Base-by-base conservation (phyloP, 2,329 filamentous ascomycete species). In the Cadophora malorum region DNA sequence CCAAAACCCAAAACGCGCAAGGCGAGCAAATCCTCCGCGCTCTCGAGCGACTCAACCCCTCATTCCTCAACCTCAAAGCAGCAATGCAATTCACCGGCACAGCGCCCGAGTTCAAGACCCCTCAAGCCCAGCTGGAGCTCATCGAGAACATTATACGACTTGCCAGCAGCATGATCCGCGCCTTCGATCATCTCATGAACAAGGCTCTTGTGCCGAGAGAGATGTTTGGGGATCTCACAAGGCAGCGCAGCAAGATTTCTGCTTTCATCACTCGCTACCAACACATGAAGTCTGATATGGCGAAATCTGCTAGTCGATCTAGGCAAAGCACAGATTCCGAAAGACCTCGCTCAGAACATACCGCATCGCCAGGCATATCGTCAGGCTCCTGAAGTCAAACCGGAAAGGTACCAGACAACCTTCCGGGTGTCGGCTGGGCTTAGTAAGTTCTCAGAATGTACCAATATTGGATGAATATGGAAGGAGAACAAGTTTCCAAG, bases 1-100 rank as follows among this genome's bases (percentile, higher is more conserved):
- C 80, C 79, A 28, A 35, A 66, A 21, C 81, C 81, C 52, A 81
- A 82, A 73, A 74, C 7, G 80, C 78, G 0, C 85, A 84, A 73
- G 86, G 84, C 66, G 73, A 78, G 31, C 86, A 88, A 72, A 81
- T 90, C 52, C 74, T 79, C 33, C 73, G 76, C 4, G 87, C 86
- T 19, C 78, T 90, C 23, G 78, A 82, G 19, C 80, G 80, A 21
- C 78, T 89, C 35, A 59, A 71, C 8, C 74, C 76, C 1, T 69
- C 69, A 3, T 73, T 74, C 60, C 33, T 74, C 8, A 76, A 77
- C 35, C 62, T 77, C 23, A 76, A 75, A 66, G 65, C 74, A 12
- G 41, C 71, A 10, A 61, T 76, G 12, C 68, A 68, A 8, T 76
- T 74, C 62, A 70, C 67, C 19, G 65, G 70, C 21, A 64, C 73